Percentiles rank a stretch among this genome's conserved stretches.
These are phyloP conservation scores for Fagopyrum homotropicum DNA, from an alignment of 148 eudicot species.

Conservation along the genomic window DNA sequence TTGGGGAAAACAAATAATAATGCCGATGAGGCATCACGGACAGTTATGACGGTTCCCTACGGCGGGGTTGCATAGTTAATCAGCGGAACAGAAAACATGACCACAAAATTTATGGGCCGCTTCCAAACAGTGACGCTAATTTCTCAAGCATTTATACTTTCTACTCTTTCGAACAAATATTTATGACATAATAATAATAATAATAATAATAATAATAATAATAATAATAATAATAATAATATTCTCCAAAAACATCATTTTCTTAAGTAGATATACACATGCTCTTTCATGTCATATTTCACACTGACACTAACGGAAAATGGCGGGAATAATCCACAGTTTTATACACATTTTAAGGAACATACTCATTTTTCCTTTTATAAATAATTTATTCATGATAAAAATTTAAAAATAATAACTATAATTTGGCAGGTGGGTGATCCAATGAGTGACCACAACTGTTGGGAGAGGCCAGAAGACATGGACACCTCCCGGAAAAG, in stretches of 20 bases:
- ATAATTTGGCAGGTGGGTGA: slow-evolving; percentile 59
- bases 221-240: too few species aligned
- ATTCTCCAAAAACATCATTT: too few species aligned
- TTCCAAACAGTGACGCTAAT: background rate
- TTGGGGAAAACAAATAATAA: too few species aligned
- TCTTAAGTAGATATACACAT: background rate
- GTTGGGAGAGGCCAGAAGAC: slow-evolving; percentile 98
- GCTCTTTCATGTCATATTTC: background rate
- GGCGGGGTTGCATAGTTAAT: background rate
- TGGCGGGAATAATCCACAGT: too few species aligned
- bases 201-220: too few species aligned
- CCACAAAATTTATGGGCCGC: background rate
- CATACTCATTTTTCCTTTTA: too few species aligned
- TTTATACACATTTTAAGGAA: too few species aligned
- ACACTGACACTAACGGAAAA: too few species aligned
- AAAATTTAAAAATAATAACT: too few species aligned
- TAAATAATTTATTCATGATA: too few species aligned
- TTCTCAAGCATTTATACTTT: background rate
- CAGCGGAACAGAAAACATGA: background rate
- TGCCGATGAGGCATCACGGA: background rate
- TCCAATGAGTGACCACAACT: slow-evolving; percentile 67
- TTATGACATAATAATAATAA: too few species aligned
- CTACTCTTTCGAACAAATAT: background rate
- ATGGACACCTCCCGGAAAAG: slow-evolving; percentile 88
- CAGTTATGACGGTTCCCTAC: background rate